Evolutionary conservation across 2,329 filamentous ascomycete genomes (phyloP), one percentile per base, ranked within the genome.

Genomic region (Rhynchosporium graminicola): DNA sequence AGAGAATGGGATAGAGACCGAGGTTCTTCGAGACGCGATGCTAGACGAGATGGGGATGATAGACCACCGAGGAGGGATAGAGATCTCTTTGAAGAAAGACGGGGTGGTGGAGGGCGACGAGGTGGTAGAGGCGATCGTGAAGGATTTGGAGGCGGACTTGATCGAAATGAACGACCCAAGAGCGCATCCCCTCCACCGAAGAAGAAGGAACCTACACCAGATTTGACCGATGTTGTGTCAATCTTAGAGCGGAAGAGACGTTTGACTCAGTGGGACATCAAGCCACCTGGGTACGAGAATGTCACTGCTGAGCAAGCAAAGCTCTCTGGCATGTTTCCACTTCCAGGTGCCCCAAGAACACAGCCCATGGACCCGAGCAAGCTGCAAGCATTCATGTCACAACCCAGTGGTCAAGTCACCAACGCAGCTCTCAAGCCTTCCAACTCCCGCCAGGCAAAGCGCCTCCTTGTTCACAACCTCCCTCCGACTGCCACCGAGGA

Each of bases 231-330:
- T 72, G 80, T 96, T 63, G 81, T 89, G n/a, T 85, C 92, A 3
- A 82, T 99, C 63, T 80, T 92, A 67, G 88, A 94, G 73, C 88
- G 94, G 71, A 95, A 93, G 81, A 89, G 96, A 70, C 89, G 95
- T 63, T 80, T 99, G 81, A 98, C 93, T 42, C 96, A 99, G 77
- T 99, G 95, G 95, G 96, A 99, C 76, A 97, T 99, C 77, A 99
- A 99, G 79, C 95, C 95, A 5, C 91, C 92, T 15, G 94, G 95
- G 50, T 99, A 99, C 74, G 96, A 99, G 74, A 96, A 95, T 76
- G 94, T 99, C 68, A 97, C 95, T 2, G 92, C 95, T 28, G 96
- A 99, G 77, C 96, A 99, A 77, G 96, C 95, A 57, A 99, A 99
- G 81, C 83, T 99, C 50, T 99, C 96, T 69, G 89, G 94, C 80